Evolutionary conservation across 768 basidiomycete species (phyloP).

Genomic region (Boletus tylopilopsis): DNA sequence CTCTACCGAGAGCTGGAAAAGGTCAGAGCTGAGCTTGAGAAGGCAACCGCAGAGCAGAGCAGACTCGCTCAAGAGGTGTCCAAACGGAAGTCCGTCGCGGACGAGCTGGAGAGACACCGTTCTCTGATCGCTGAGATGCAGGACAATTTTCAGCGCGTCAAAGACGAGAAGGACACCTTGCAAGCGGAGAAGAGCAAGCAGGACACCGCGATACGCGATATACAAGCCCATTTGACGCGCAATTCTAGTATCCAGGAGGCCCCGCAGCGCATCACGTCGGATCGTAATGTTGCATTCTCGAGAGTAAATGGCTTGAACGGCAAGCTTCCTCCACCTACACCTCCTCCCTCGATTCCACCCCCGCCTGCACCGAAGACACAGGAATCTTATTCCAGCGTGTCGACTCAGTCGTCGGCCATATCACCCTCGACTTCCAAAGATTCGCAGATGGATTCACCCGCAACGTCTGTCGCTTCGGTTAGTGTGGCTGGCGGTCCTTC

Average conservation of each 20-base stretch:
- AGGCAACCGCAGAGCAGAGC: slow-evolving; percentile 54
- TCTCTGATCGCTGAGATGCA: slow-evolving; percentile 74
- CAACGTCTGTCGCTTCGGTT: slow-evolving; percentile 52
- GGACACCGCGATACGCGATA: slow-evolving; percentile 67
- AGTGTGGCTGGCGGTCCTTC: slow-evolving; percentile 35
- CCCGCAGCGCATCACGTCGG: slow-evolving; percentile 51
- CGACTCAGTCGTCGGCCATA: slow-evolving; percentile 55
- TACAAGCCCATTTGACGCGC: slow-evolving; percentile 69
- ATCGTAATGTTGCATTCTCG: slow-evolving; percentile 51
- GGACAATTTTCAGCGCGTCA: slow-evolving; percentile 70
- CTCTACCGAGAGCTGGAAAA: slow-evolving; percentile 41
- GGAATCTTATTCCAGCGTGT: slow-evolving; percentile 54
- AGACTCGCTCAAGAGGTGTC: slow-evolving; percentile 69
- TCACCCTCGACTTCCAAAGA: slow-evolving; percentile 65
- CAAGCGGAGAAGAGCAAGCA: slow-evolving; percentile 69
- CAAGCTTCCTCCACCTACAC: slow-evolving; percentile 80
- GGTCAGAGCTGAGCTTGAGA: slow-evolving; percentile 57
- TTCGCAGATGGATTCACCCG: slow-evolving; percentile 64
- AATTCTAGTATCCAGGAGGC: slow-evolving; percentile 38
- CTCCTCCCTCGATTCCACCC: slow-evolving; percentile 81
- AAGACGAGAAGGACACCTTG: slow-evolving; percentile 77
- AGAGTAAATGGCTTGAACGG: slow-evolving; percentile 60
- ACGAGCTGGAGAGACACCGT: slow-evolving; percentile 76
- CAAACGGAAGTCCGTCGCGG: slow-evolving; percentile 67
- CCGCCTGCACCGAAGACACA: slow-evolving; percentile 65